Base-by-base conservation (phyloP, 2,329 filamentous ascomycete genomes). In the Hymenoscyphus albidus region DNA sequence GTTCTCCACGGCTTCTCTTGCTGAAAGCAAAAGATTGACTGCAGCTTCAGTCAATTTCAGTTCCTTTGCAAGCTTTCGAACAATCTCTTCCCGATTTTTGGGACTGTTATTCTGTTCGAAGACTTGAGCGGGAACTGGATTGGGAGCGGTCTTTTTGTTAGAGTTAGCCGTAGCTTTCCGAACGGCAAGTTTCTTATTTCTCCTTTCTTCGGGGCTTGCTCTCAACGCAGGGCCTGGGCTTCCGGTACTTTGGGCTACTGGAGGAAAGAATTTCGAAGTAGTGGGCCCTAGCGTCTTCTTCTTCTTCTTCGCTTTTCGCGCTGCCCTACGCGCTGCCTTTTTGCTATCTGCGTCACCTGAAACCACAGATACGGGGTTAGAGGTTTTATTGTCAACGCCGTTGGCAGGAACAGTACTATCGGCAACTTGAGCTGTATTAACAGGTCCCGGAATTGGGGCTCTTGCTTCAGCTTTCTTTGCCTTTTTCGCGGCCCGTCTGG, bases 231-330 rank as follows among this genome's bases (percentile, higher is more conserved):
- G 48, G 22, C 18, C 48, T 27, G 48, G 48, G 48, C 48, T 54
- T 54, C 48, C 48, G 9, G 48, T 13, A 54, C 3, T 14, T 6
- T 54, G 48, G 18, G 48, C 9, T 54, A 12, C 48, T 27, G 48
- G 18, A 54, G 48, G 48, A 54, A 54, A 54, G 48, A 54, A 54
- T 54, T 54, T 22, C 48, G 48, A 54, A 27, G 48, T 31, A 1
- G 58, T 60, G 12, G 18, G 38, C 13, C 42, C 48, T 18, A 39
- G 40, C 44, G 39, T 42, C 48, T 56, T 55, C 10, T 56, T 61
- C 44, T 55, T 42, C 48, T 56, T 55, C 10, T 56, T 61, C 14
- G 38, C 44, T 16, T 62, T 58, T 51, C 56, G 48, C 22, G 48
- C 48, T 54, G 48, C 48, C 48, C 22, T 54, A 13, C 48, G 48